Evolutionary conservation across 75 land plant genomes (phyloP).

Genomic region (Cupressus sempervirens): DNA sequence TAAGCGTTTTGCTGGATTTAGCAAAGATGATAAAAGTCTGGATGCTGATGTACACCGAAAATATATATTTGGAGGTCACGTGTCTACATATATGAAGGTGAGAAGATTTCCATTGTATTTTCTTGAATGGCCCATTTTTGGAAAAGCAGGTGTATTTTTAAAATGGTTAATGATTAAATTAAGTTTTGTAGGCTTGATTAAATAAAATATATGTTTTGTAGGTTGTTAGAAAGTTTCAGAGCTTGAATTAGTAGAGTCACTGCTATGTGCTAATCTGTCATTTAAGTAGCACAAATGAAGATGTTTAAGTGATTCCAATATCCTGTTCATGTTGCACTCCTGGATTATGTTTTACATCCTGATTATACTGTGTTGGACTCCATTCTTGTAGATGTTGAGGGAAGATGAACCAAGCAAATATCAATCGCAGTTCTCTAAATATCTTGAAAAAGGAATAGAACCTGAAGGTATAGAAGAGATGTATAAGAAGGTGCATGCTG

Average conservation of each 20-base stretch:
- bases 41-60: slow-evolving; percentile 89
- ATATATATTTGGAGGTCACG: slow-evolving; percentile 88
- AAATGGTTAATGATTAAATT: too few relatives aligned
- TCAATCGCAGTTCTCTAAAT: slow-evolving; percentile 78
- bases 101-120: not conserved
- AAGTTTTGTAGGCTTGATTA: not conserved
- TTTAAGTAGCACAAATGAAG: not conserved
- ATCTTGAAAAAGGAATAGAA: slow-evolving; percentile 71
- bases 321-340: too few relatives aligned
- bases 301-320: not conserved
- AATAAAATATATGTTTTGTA: not conserved
- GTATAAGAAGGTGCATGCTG: slow-evolving; percentile 95
- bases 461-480: slow-evolving; percentile 66
- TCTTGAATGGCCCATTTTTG: not conserved
- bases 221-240: not conserved
- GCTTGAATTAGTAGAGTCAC: too few relatives aligned
- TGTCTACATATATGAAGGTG: slow-evolving; percentile 84
- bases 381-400: slow-evolving; percentile 42
- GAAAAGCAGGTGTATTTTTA: not conserved
- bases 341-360: not conserved
- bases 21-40: slow-evolving; percentile 72
- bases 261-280: too few relatives aligned
- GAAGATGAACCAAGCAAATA: slow-evolving; percentile 94
- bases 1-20: slow-evolving; percentile 88
- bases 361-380: too few relatives aligned